phyloP scores from a whole-genome alignment of 805 yeast species.

The Ogataea angusta region DNA sequence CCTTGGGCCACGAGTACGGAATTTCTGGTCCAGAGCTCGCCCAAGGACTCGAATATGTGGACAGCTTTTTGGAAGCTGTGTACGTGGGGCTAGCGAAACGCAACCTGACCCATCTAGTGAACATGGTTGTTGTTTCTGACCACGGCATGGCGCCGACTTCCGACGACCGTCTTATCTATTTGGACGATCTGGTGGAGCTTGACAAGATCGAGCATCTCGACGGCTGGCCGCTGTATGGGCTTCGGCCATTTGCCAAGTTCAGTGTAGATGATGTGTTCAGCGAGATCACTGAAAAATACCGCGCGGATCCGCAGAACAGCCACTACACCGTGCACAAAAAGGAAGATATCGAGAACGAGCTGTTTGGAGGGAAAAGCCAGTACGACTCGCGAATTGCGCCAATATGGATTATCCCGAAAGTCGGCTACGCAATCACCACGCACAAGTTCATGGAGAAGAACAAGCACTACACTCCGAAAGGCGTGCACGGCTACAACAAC shows the following conservation, averaged over 20 bases:
- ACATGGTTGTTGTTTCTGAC: slow-evolving; percentile 78
- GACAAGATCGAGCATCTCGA: slow-evolving; percentile 57
- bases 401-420: slow-evolving; percentile 77
- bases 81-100: slow-evolving; percentile 47
- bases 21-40: slow-evolving; percentile 57
- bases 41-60: slow-evolving; percentile 59
- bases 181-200: slow-evolving; percentile 68
- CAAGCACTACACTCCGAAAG: slow-evolving; percentile 56
- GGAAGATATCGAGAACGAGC: slow-evolving; percentile 52
- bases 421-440: slow-evolving; percentile 75
- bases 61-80: slow-evolving; percentile 53
- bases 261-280: slow-evolving; percentile 44
- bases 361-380: slow-evolving; percentile 51
- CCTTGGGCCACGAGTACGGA: slow-evolving; percentile 73
- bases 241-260: slow-evolving; percentile 50
- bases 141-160: slow-evolving; percentile 94
- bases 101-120: slow-evolving; percentile 62
- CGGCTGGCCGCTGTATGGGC: slow-evolving; percentile 86
- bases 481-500: slow-evolving; percentile 84
- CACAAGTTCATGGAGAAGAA: slow-evolving; percentile 50
- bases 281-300: slow-evolving; percentile 37
- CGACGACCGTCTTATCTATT: slow-evolving; percentile 58
- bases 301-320: slow-evolving; percentile 25
- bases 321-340: slow-evolving; percentile 47
- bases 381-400: slow-evolving; percentile 73